Base-by-base conservation (phyloP, 1,284 basidiomycete species). In the Cerioporus squamosus region DNA sequence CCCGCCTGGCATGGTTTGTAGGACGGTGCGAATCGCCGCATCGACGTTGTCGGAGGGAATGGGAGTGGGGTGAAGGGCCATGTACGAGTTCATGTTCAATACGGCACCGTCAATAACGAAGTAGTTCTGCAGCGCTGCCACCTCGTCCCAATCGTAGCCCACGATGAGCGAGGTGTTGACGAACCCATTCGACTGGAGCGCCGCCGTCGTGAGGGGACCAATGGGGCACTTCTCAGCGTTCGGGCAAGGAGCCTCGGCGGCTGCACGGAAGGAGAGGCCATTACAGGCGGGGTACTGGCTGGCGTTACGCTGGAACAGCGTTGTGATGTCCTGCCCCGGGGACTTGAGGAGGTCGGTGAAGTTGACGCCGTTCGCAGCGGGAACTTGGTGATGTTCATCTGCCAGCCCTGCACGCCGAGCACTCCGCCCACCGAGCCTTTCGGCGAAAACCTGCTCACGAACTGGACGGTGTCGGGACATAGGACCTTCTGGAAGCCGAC, bases 401-500 rank as follows among this genome's bases (percentile, higher is more conserved):
- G 80, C 75, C 79, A 79, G 22, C 97, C 97, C 40, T 84, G 80
- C 50, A 98, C 79, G 59, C 91, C 91, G 56, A 99, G 80, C 6
- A 87, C 88, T 45, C 83, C 86, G 57, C 77, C 59, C 2, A 72
- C 71, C 26, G 86, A 79, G 12, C 86, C 83, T 15, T 91, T 81
- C 55, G 88, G 80, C 56, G 90, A 80, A 75, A 95, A 93, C 36
- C 81, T 82, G 53, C 84, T 74, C 38, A 80, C 84, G 51, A 83
- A 79, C 51, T 80, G 81, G 7, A 78, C 80, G 66, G 77, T 73
- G 44, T 81, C 78, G 0, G 96, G 95, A 78, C 97, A 99, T 29
- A 99, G 83, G 22, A 94, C 92, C 63, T 88, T 88, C 75, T 98
- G 94, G 57, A 98, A 86, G 18, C 96, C 97, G 70, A 99, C 94